These are phyloP conservation scores for Pholiota conissans DNA, from an alignment of 768 basidiomycete genomes.

Conservation along the genomic window DNA sequence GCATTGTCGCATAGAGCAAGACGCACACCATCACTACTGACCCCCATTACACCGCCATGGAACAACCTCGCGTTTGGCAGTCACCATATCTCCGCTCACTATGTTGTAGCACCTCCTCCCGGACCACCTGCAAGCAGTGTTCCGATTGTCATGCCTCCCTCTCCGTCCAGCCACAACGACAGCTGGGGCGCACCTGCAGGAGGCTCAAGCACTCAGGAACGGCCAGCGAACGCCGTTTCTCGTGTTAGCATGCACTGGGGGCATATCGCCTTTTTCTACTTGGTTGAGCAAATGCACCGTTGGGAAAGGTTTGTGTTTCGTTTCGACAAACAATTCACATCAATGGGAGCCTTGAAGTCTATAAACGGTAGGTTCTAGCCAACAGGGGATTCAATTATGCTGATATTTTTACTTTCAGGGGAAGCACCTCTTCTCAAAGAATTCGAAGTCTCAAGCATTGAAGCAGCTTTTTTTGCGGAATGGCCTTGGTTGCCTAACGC, in stretches of 20 bases:
- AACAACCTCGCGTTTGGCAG: slow-evolving; percentile 27
- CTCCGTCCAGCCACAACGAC: slow-evolving; percentile 36
- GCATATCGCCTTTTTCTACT: slow-evolving; percentile 75
- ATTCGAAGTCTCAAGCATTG: slow-evolving; percentile 76
- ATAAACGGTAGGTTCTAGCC: slow-evolving; percentile 55
- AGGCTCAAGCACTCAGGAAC: slow-evolving; percentile 12
- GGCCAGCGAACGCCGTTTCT: slow-evolving; percentile 27
- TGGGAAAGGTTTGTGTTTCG: slow-evolving; percentile 83
- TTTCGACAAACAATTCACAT: slow-evolving; percentile 76
- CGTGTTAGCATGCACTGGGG: slow-evolving; percentile 72
- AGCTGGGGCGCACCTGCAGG: slow-evolving; percentile 32
- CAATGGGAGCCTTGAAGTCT: slow-evolving; percentile 70
- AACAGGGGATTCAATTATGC: slow-evolving; percentile 5
- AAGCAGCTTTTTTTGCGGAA: slow-evolving; percentile 60
- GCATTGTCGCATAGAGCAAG: slow-evolving; percentile 23
- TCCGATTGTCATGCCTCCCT: slow-evolving; percentile 44
- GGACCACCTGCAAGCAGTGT: slow-evolving; percentile 25
- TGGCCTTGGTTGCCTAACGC: slow-evolving; percentile 77
- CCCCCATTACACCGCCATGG: slow-evolving; percentile 33
- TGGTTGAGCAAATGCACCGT: slow-evolving; percentile 78
- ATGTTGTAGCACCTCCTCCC: slow-evolving; percentile 35
- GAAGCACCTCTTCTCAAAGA: slow-evolving; percentile 72
- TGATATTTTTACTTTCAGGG: slow-evolving; percentile 38
- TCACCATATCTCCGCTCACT: slow-evolving; percentile 33
- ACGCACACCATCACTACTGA: slow-evolving; percentile 29